Conservation (phyloP, 2,329 filamentous ascomycete genomes). For the Fusarium clavum region DNA sequence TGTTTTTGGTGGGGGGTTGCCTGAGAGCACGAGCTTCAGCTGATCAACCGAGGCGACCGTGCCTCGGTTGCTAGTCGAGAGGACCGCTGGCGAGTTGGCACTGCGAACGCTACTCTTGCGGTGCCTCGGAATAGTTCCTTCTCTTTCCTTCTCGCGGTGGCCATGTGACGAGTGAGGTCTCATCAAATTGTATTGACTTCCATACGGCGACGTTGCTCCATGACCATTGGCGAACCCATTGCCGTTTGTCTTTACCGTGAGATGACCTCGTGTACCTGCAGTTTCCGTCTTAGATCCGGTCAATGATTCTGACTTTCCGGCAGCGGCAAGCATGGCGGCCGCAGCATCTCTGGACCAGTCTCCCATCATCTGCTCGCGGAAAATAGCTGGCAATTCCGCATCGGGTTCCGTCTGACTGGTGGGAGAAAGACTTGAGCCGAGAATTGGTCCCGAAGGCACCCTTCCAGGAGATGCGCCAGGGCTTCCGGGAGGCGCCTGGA, state of each 20-base stretch:
- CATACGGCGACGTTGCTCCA: constrained; percentile 59
- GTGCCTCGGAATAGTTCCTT: constrained; percentile 54
- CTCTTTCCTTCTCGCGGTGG: constrained; percentile 49
- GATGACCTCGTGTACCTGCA: constrained; percentile 64
- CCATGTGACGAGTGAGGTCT: constrained; percentile 61
- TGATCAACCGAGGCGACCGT: constrained; percentile 72
- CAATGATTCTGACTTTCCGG: constrained; percentile 78
- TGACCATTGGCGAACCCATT: constrained; percentile 49
- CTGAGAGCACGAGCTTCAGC: constrained; percentile 70
- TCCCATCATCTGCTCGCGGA: constrained; percentile 80
- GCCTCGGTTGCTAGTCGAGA: constrained; percentile 58
- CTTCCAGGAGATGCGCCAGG: constrained; percentile 77
- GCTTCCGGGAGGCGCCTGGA: constrained; percentile 74
- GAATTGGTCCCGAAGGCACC: constrained; percentile 69
- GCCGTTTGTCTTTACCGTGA: constrained; percentile 64
- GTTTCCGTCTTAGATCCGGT: constrained; percentile 79
- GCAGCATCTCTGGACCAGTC: constrained; percentile 85
- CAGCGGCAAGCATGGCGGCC: constrained; percentile 74
- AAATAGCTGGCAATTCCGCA: constrained; percentile 71
- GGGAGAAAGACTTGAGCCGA: constrained; percentile 61
- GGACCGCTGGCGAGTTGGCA: constrained; percentile 59
- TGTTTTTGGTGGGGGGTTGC: constrained; percentile 57
- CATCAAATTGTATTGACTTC: constrained; percentile 61
- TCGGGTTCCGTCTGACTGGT: constrained; percentile 55
- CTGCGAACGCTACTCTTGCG: constrained; percentile 68